Base-by-base conservation (phyloP, 1,139 yeast genomes). In the Candida sanyaensis region DNA sequence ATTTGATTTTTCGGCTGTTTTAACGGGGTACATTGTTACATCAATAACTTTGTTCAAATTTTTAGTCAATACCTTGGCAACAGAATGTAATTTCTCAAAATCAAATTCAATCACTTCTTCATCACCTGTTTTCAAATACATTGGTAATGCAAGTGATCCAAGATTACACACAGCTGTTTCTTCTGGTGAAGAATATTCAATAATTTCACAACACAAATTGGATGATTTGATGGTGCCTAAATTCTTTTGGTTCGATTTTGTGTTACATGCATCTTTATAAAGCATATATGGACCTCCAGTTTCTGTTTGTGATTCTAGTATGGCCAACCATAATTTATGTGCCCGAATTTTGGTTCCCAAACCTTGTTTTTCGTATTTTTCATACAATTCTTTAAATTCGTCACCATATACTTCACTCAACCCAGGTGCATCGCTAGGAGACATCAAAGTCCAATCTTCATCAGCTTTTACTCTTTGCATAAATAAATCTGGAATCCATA, bases 41-140 rank as follows among this genome's bases (percentile, higher is more conserved):
- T 90, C 96, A 55, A 89, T 89, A 53, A 90, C 79, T 63, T 72
- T 77, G 71, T 89, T 86, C 71, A 89, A 74, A 68, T 90, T 90
- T 58, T 80, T 78, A 7, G 89, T 80, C 36, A 90, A 75, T 24
- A 86, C 88, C 73, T 88, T 89, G 48, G 89, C 75, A 42, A 87
- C 87, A 8, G 76, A 74, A 64, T 89, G 96, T 49, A 89, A 71
- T 59, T 83, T 83, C 52, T 78, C 74, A 65, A 87, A 87, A 71
- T 89, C 83, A 63, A 85, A 88, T 68, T 74, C 74, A 43, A 81
- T 70, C 31, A 78, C 51, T 23, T 57, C 56, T 28, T 57, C 59
- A 50, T 80, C 82, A 33, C 55, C 66, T 24, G 59, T 54, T 42
- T 55, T 55, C 7, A 72, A 64, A 58, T 70, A 80, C 0, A 71